Percentiles rank a stretch among this genome's conserved stretches.
phyloP scores from a whole-genome alignment of 495 filamentous ascomycete genomes.

The Penicillium atrosanguineum region DNA sequence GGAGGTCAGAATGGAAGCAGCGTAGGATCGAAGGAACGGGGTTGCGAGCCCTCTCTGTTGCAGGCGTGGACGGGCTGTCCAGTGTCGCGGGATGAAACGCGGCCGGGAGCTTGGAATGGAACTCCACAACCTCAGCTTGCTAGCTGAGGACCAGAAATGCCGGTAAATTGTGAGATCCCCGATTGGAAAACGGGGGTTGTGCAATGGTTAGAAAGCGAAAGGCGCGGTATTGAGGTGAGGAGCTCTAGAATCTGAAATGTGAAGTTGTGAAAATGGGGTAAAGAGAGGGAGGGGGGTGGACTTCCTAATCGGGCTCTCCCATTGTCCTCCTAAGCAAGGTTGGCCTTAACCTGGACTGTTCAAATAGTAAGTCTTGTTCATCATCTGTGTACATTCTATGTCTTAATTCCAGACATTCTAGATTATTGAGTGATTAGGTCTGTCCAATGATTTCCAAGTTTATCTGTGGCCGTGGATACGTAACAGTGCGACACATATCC shows the following conservation, averaged over 20 bases:
- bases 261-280: background rate
- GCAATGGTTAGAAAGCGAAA: background rate
- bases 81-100: constrained; percentile 22
- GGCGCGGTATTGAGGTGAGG: background rate
- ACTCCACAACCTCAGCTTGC: constrained; percentile 28
- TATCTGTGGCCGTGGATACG: no score
- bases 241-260: background rate
- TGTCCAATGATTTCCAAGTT: no score
- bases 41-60: constrained; percentile 4
- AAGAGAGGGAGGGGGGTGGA: constrained; percentile 12
- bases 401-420: background rate
- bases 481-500: no score
- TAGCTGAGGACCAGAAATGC: constrained; percentile 21
- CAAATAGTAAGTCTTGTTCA: background rate
- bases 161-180: constrained; percentile 17
- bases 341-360: background rate
- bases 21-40: background rate
- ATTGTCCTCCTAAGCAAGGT: no score
- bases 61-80: constrained; percentile 10
- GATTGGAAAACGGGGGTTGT: background rate
- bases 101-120: constrained; percentile 31
- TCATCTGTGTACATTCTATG: background rate
- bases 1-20: background rate
- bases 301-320: constrained; percentile 17
- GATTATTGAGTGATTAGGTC: no score